Conservation (phyloP, 176 grass and related monocot species). For the Oryza glaberrima region DNA sequence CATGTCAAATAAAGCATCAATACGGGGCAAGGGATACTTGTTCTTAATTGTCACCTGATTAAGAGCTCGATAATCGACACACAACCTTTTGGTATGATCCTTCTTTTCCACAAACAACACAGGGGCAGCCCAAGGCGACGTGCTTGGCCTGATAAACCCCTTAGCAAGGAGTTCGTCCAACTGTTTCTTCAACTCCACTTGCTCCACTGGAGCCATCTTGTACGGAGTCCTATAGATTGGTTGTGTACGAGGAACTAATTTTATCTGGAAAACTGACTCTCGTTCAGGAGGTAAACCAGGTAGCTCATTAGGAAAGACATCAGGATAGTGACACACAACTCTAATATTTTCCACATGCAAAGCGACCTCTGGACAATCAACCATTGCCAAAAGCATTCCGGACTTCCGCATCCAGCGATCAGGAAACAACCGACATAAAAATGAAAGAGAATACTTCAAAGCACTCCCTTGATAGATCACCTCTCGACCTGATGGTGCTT, state of each 20-base stretch:
- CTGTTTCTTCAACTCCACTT: constrained; percentile 9
- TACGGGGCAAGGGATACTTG: background rate
- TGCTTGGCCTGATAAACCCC: background rate
- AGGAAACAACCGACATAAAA: too few relatives aligned
- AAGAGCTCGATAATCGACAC: background rate
- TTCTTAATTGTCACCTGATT: background rate
- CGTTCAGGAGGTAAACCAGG: background rate
- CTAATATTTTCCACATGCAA: too few relatives aligned
- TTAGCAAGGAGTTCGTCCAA: constrained; percentile 1
- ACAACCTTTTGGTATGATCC: background rate
- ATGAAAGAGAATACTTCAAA: too few relatives aligned
- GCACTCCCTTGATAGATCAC: too few relatives aligned
- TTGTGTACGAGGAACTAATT: background rate
- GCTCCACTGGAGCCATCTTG: background rate
- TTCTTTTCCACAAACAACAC: background rate
- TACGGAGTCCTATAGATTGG: background rate
- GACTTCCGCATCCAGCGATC: too few relatives aligned
- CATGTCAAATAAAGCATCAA: background rate
- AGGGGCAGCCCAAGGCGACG: too few relatives aligned
- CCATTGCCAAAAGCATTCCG: too few relatives aligned
- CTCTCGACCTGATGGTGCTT: too few relatives aligned
- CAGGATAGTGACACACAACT: too few relatives aligned
- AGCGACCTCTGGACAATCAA: too few relatives aligned
- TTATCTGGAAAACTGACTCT: background rate
- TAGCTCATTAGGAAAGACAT: too few relatives aligned